Evolutionary conservation across 1,284 basidiomycete species (phyloP), one percentile per base, ranked within the genome.

Genomic region (Pisolithus thermaeus): DNA sequence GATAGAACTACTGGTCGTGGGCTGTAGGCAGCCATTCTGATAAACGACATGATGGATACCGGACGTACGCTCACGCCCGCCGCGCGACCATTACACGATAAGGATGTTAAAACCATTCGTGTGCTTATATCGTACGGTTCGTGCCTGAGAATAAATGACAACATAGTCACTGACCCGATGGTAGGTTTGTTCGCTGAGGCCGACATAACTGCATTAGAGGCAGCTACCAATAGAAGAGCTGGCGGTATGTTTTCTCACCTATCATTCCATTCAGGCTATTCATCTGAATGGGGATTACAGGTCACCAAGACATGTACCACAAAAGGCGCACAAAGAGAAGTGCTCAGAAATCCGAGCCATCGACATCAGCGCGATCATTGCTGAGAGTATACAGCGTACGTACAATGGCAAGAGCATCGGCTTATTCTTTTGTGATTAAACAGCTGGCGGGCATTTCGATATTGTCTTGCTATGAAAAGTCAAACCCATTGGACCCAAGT

Each of bases 1-100:
- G 59, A 96, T 98, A 92, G 94, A 99, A 67, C 79, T 99, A 50
- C 78, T 99, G 36, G 96, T 99, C 49, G 96, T 97, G n/a, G 92
- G 16, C 14, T 46, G 30, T 52, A 91, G 89, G 79, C 90, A 48
- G 94, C 92, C 28, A 96, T 99, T 62, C 77, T 99, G 46, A 87
- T 99, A 28, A 97, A 99, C 69, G 96, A 99, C 67, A 98, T 99
- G 93, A 88, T 97, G 65, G 97, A 99, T 69, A 94, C 92, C 5
- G 96, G 95, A 2, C 80, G 79, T 54, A 99, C 97, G 2, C 79
- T 99, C 23, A 75, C 83, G 11, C 75, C 97, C 16, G 96, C 96
- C 27, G 89, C 86, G 9, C 84, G 84, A 50, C 91, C 93, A 3
- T 74, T 99, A 54, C 78, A 84, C 53, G 91, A 95, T 58, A 89